These are phyloP conservation scores for Diaporthe sp. DNA, from an alignment of 2,329 filamentous ascomycete genomes.

Conservation along the genomic window DNA sequence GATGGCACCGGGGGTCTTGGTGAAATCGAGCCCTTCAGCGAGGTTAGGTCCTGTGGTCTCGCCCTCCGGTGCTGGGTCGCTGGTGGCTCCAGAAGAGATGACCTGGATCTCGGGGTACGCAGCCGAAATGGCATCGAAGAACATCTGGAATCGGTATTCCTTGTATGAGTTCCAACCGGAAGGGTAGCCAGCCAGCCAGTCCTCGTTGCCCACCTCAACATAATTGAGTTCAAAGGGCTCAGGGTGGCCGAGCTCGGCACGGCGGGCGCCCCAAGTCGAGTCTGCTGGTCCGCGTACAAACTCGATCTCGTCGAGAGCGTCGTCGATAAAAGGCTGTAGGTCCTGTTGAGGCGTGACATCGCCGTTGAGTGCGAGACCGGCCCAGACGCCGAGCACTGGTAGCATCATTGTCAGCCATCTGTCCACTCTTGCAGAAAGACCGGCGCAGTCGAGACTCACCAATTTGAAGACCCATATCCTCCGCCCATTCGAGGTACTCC, in stretches of 20 bases:
- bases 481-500: constrained; percentile 70
- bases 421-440: not conserved
- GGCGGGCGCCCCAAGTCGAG: constrained; percentile 66
- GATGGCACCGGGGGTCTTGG: not conserved
- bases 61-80: constrained; percentile 10
- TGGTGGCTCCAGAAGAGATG: constrained; percentile 1
- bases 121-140: constrained; percentile 64
- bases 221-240: constrained; percentile 70
- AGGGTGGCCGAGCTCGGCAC: constrained; percentile 69
- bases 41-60: constrained; percentile 10
- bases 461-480: constrained; percentile 68
- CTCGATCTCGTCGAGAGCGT: constrained; percentile 71
- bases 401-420: constrained; percentile 11
- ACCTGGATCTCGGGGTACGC: constrained; percentile 25
- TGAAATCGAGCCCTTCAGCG: constrained; percentile 1
- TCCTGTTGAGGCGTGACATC: constrained; percentile 61
- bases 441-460: constrained; percentile 43
- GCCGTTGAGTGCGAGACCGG: constrained; percentile 65
- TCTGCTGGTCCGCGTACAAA: constrained; percentile 66
- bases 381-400: constrained; percentile 66
- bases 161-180: constrained; percentile 58
- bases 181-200: constrained; percentile 65
- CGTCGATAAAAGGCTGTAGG: constrained; percentile 66
- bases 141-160: constrained; percentile 67
- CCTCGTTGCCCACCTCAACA: constrained; percentile 77